These are phyloP conservation scores for Pseudogymnoascus sp. DNA, from an alignment of 2,329 filamentous ascomycete genomes.

Conservation along the genomic window DNA sequence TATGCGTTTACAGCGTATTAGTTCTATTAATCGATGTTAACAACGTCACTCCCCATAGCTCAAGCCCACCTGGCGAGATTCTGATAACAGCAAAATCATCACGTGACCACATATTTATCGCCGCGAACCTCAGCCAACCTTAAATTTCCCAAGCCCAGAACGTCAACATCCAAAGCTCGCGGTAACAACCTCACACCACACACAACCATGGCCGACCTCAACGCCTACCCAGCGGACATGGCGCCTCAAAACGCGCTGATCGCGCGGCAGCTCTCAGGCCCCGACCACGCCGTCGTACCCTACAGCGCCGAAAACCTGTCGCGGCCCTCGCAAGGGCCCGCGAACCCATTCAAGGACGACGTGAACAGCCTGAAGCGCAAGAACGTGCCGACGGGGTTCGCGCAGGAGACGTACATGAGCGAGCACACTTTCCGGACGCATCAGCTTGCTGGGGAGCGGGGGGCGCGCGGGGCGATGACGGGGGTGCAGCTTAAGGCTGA, in stretches of 20 bases:
- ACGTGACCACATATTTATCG: neutral
- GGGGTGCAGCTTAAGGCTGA: slow-evolving; percentile 60
- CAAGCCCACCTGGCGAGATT: neutral
- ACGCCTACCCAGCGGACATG: slow-evolving; percentile 60
- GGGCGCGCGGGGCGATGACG: slow-evolving; percentile 45
- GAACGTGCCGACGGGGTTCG: slow-evolving; percentile 76
- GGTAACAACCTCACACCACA: neutral
- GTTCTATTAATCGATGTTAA: neutral
- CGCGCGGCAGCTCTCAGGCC: slow-evolving; percentile 46
- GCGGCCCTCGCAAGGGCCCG: slow-evolving; percentile 58
- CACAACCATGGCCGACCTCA: slow-evolving; percentile 50
- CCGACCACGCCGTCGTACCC: slow-evolving; percentile 53
- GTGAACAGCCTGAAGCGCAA: slow-evolving; percentile 62
- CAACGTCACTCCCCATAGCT: neutral
- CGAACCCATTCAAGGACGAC: slow-evolving; percentile 67
- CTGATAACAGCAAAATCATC: neutral
- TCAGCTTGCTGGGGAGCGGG: slow-evolving; percentile 54
- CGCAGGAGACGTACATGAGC: slow-evolving; percentile 81
- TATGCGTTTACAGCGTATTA: neutral
- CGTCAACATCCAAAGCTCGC: neutral
- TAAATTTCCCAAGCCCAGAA: slow-evolving; percentile 5
- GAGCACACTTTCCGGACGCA: slow-evolving; percentile 85
- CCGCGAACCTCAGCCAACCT: neutral
- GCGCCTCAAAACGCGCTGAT: slow-evolving; percentile 57
- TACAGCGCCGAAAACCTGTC: slow-evolving; percentile 69